Base-by-base conservation (phyloP, 306 rosid species). In the Cicer yamashitae region DNA sequence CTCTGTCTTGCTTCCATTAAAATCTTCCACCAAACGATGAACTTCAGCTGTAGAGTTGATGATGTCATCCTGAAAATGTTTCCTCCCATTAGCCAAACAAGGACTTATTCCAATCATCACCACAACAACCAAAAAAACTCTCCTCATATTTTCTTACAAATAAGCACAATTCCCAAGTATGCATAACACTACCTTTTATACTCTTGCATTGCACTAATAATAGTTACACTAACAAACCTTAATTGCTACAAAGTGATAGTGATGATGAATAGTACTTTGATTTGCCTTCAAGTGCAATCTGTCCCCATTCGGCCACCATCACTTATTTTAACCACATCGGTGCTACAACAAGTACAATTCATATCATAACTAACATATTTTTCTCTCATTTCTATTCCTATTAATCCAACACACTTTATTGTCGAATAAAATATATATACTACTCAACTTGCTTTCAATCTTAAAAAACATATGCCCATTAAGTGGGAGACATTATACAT, bases 61-160 rank as follows among this genome's bases (percentile, higher is more conserved):
- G 7, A 5, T 30, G 2, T 59, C 66, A 25, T 25, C 48, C 51
- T 41, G 58, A 51, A 43, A 57, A 57, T 41, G 61, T 6, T 38
- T 73, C 52, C 64, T 47, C 41, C 51, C 85, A 81, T 73, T 61
- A 34, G 30, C 85, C 71, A 73, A 68, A 80, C 87, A 73, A 73
- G 82, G 70, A 30, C 71, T 65, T 25, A 53, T 30, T 13, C 69
- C 7, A 38, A 63, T 0, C 13, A 63, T 2, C 34, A 61, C 80
- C 48, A 25, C 54, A 25, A 62, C 39, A 3, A 80, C 34, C 53
- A 83, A 1, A 79, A 79, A 4, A 59, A 68, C 75, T 60, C 72
- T 70, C 71, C 77, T 67, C 73, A 38, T 57, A 25, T 63, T 10
- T 74, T 39, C 9, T 15, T 4, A 8, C 45, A 6, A 43, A 3